Evolutionary conservation across 257 asterid genomes (phyloP), one percentile per base, ranked within the genome.

Genomic region (Fraxinus americana): DNA sequence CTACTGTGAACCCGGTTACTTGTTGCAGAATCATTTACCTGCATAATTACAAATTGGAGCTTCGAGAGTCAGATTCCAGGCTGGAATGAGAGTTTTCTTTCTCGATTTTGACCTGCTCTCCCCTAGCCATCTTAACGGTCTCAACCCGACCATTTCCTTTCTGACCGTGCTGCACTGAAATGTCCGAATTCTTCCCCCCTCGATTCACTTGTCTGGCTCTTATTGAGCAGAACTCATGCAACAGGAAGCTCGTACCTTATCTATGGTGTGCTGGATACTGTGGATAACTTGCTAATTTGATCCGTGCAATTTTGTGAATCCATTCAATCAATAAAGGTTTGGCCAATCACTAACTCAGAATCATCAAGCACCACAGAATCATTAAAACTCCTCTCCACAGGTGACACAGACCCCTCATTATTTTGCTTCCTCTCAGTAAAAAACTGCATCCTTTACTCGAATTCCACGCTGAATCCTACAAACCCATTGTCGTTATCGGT

Each of bases 21-120:
- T 45, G 85, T 63, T 14, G 52, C 82, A 72, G 84, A 86, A 77
- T 75, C 74, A 71, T 50, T 82, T 73, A 89, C 97, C 97, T 90
- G 97, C 94, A 84, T 67, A 86, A 87, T 92, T 70, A 90, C 82
- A 88, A 88, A 86, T 87, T 81, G 86, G 85, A 87, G 86, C 91
- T 94, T 82, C 82, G 89, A 78, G 90, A 94, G 93, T 94, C 97
- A 88, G 97, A 92, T 84, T 94, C 98, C 94, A 92, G 67, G 87
- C 97, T 91, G 96, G 97, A 94, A 86, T 88, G 96, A 85, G 96
- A 91, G 90, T 86, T 89, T 85, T 89, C 90, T 86, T 89, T 91
- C 94, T 92, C 96, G 89, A 90, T 88, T 87, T 92, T 92, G 91
- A 92, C 92, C 91, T 80, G 50, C 67, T 82, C 90, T 66, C 92